phyloP scores from a whole-genome alignment of 2,329 filamentous ascomycete genomes.

The Eutypa lata region DNA sequence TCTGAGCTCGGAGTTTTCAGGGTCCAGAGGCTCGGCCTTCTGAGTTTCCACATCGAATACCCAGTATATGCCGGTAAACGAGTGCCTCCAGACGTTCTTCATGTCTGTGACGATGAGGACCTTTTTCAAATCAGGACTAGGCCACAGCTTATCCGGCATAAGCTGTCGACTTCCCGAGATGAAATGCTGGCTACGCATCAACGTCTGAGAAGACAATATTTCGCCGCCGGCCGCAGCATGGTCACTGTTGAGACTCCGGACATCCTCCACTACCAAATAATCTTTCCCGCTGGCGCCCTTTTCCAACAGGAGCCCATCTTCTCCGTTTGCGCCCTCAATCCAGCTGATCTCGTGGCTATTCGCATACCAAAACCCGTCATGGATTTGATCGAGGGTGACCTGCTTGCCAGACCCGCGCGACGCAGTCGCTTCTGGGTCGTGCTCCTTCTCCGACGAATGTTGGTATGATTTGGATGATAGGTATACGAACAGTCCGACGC shows the following conservation, averaged over 20 bases:
- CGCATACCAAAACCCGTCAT: constrained; percentile 63
- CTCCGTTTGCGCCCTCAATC: constrained; percentile 70
- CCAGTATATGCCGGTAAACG: constrained; percentile 82
- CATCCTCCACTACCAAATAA: constrained; percentile 84
- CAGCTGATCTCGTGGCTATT: constrained; percentile 66
- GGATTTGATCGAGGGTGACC: constrained; percentile 69
- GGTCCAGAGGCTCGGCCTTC: constrained; percentile 72
- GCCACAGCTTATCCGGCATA: constrained; percentile 61
- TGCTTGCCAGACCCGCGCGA: constrained; percentile 64
- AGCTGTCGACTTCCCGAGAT: constrained; percentile 53
- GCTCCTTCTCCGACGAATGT: constrained; percentile 58
- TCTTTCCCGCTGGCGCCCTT: constrained; percentile 61
- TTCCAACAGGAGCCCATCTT: constrained; percentile 84
- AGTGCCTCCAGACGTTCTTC: constrained; percentile 84
- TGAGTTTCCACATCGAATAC: constrained; percentile 87
- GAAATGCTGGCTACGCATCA: constrained; percentile 72
- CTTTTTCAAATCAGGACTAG: constrained; percentile 80
- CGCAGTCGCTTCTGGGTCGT: constrained; percentile 65
- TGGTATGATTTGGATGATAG: constrained; percentile 63
- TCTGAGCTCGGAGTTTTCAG: constrained; percentile 57
- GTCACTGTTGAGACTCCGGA: constrained; percentile 54
- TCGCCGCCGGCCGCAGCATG: constrained; percentile 34
- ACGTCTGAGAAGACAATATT: constrained; percentile 54
- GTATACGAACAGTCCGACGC: constrained; percentile 65
- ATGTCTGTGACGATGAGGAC: constrained; percentile 76